Base-by-base conservation (phyloP, 352 stramenopile genomes). In the Phytophthora aleatoria region DNA sequence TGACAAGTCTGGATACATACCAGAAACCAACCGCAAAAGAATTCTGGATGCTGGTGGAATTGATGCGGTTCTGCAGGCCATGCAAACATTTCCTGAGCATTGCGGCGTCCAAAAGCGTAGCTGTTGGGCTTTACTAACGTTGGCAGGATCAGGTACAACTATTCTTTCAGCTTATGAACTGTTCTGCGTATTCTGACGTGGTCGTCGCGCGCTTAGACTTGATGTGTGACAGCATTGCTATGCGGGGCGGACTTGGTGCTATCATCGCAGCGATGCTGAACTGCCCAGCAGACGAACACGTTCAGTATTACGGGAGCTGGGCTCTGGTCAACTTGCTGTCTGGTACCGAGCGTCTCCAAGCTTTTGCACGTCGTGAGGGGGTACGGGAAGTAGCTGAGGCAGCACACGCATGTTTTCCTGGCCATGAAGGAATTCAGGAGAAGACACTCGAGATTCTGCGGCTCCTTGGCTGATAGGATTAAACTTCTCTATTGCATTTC, bases 21-120 rank as follows among this genome's bases (percentile, higher is more conserved):
- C 30, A 96, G 90, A 97, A 49, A 89, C 82, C 20, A 97, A 97
- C 63, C 87, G 90, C 15, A 73, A 87, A 16, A 73, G 90, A 9
- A 83, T 97, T 39, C 49, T 89, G 0, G 81, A 83, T 2, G 72
- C 81, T 15, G 89, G 83, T 3, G 87, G 77, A 6, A 76, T 97
- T 45, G 88, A 98, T 41, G 71, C 87, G 5, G 73, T 96, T 6
- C 75, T 98, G 13, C 76, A 81, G 31, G 76, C 82, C 2, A 97
- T 98, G 89, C 81, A 97, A 68, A 57, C 69, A 15, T 95, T 96
- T 71, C 84, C 87, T 31, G 76, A 89, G 9, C 74, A 87, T 16
- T n/a, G 59, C 4, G 58, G 42, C 8, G 71, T 97, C 9, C 92
- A 98, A 71, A 87, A 93, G 64, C 73, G 77, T 45, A 83, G 85